Percentiles rank a stretch among this genome's conserved stretches.
These are phyloP conservation scores for Globisporangium cylindrosporum DNA, from an alignment of 352 stramenopile genomes.

Conservation along the genomic window DNA sequence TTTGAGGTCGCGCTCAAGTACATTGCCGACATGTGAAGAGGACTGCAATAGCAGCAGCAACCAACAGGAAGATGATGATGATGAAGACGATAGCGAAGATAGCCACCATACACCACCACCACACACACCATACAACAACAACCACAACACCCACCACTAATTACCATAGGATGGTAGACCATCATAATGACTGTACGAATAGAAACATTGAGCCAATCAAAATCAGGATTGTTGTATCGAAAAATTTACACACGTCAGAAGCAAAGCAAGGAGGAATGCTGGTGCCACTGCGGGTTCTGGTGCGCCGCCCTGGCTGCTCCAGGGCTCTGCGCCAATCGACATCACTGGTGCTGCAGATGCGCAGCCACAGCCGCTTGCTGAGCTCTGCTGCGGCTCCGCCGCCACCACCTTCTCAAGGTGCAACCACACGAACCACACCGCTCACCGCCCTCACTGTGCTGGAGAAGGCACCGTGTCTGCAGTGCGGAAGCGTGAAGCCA, in stretches of 20 bases:
- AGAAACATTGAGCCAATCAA: constrained; percentile 6
- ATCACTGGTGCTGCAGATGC: background rate
- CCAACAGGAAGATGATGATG: background rate
- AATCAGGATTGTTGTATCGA: background rate
- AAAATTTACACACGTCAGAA: background rate
- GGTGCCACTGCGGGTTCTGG: background rate
- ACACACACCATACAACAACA: background rate
- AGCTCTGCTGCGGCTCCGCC: background rate
- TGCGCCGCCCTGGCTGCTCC: background rate
- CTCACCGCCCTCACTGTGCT: constrained; percentile 23
- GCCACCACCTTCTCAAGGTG: background rate
- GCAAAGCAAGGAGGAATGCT: constrained; percentile 2
- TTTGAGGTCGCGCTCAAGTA: constrained; percentile 87
- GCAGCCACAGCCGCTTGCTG: background rate
- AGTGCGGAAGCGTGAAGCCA: constrained; percentile 29
- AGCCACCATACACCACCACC: background rate
- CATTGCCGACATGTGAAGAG: constrained; percentile 68
- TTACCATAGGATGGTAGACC: constrained; percentile 2
- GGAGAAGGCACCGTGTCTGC: constrained; percentile 44
- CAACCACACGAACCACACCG: background rate
- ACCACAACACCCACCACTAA: background rate
- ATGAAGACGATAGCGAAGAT: constrained; percentile 2
- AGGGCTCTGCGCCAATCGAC: background rate
- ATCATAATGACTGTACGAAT: constrained; percentile 11
- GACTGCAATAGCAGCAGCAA: constrained; percentile 11